phyloP scores from a whole-genome alignment of 1,284 basidiomycete genomes.

The Ustilago bromivora region DNA sequence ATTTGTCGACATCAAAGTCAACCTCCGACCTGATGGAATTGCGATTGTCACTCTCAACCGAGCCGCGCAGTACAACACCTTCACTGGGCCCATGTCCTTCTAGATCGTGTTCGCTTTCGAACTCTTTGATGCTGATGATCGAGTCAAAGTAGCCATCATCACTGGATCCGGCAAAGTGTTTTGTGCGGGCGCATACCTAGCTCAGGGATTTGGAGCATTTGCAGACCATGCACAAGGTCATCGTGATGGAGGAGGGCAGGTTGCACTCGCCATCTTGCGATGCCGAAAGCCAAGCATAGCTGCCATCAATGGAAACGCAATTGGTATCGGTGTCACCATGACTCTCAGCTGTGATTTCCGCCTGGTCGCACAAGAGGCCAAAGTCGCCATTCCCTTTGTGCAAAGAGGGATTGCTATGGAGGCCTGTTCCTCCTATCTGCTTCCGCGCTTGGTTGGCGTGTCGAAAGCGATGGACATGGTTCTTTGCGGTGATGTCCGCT shows the following conservation, averaged over 20 bases:
- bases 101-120: constrained; percentile 58
- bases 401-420: constrained; percentile 62
- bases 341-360: constrained; percentile 50
- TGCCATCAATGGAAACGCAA: constrained; percentile 61
- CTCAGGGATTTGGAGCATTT: constrained; percentile 49
- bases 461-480: constrained; percentile 56
- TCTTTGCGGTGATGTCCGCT: constrained; percentile 53
- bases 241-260: constrained; percentile 56
- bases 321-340: constrained; percentile 63
- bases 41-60: constrained; percentile 42
- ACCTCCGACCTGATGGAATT: constrained; percentile 28
- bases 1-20: constrained; percentile 41
- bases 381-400: constrained; percentile 58
- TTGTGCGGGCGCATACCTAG: constrained; percentile 60
- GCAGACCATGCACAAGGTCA: constrained; percentile 43
- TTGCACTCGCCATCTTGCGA: constrained; percentile 42
- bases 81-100: constrained; percentile 47
- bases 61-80: constrained; percentile 48
- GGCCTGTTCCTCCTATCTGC: constrained; percentile 48
- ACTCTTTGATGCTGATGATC: constrained; percentile 57
- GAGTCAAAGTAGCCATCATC: constrained; percentile 54
- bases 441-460: constrained; percentile 54
- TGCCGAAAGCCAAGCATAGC: constrained; percentile 59
- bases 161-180: constrained; percentile 58
- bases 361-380: constrained; percentile 46